Conservation (phyloP, 345 rosid genomes). For the Linum trigynum region DNA sequence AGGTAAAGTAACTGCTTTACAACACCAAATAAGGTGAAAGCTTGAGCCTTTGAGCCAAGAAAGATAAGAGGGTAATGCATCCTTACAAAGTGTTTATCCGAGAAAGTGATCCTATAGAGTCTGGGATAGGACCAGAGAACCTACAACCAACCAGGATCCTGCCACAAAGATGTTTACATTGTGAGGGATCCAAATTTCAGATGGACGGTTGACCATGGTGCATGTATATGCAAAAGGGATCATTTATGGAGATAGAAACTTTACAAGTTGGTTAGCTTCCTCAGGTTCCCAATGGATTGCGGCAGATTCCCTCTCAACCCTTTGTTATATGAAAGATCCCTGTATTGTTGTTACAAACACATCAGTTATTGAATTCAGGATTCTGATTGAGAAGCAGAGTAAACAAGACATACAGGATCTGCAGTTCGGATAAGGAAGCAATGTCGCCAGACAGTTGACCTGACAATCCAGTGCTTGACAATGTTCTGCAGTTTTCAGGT, state of each 20-base stretch:
- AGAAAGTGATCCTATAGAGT: conserved; percentile 47
- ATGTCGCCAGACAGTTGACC: conserved; percentile 57
- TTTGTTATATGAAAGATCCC: conserved; percentile 76
- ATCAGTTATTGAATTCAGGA: background rate
- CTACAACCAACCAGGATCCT: conserved; percentile 73
- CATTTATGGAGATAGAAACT: conserved; percentile 9
- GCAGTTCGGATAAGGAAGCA: conserved; percentile 42
- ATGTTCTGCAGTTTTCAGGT: conserved; percentile 37
- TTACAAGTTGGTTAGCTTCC: conserved; percentile 61
- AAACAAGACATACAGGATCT: conserved; percentile 43
- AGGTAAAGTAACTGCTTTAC: background rate
- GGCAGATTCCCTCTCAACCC: conserved; percentile 64
- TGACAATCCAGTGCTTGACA: conserved; percentile 42
- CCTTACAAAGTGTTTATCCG: conserved; percentile 52
- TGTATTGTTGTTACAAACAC: conserved; percentile 12
- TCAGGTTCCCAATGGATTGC: conserved; percentile 38
- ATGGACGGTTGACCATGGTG: no score
- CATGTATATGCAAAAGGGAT: background rate
- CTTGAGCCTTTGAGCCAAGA: background rate
- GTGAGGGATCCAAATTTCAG: no score
- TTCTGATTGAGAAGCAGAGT: background rate
- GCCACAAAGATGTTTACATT: conserved; percentile 3
- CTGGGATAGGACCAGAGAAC: conserved; percentile 62
- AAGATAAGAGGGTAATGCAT: background rate
- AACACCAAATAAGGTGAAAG: no score